Evolutionary conservation across 805 yeast genomes (phyloP).

Genomic region (Saccharomycopsis guyanensis): DNA sequence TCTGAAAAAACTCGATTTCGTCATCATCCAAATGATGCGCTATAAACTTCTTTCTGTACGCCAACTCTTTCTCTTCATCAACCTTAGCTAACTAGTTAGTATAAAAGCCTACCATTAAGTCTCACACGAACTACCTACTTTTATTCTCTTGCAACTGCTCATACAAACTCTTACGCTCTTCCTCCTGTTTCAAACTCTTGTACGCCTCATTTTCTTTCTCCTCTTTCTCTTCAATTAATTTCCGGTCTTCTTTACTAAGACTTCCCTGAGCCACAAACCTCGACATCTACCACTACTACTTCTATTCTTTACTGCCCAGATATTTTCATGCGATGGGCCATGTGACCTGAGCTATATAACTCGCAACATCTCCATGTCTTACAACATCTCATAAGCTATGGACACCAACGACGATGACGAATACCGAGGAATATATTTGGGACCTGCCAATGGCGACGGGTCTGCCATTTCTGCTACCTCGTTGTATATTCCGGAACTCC

Average conservation of each 20-base stretch:
- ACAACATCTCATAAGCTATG: too few relatives aligned
- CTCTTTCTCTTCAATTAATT: conserved; percentile 2
- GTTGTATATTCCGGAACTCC: neutral
- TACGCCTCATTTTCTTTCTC: neutral
- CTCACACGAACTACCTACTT: neutral
- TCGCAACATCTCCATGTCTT: too few relatives aligned
- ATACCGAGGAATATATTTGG: too few relatives aligned
- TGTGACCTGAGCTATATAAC: too few relatives aligned
- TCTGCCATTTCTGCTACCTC: neutral
- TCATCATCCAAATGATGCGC: conserved; percentile 11
- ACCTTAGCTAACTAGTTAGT: neutral
- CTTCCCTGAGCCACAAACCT: conserved; percentile 11
- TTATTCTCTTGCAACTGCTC: conserved; percentile 12
- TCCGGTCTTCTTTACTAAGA: conserved; percentile 3
- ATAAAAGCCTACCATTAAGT: too few relatives aligned
- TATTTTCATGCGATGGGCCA: too few relatives aligned
- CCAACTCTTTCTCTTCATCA: conserved; percentile 6
- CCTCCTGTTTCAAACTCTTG: neutral
- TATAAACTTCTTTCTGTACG: conserved; percentile 8
- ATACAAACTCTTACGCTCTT: conserved; percentile 8
- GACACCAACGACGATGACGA: too few relatives aligned
- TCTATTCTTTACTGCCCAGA: too few relatives aligned
- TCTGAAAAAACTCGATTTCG: conserved; percentile 2
- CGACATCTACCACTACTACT: conserved; percentile 8
- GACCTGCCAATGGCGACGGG: too few relatives aligned